Evolutionary conservation across 2,329 filamentous ascomycete species (phyloP).

Genomic region (Fusarium sp.): DNA sequence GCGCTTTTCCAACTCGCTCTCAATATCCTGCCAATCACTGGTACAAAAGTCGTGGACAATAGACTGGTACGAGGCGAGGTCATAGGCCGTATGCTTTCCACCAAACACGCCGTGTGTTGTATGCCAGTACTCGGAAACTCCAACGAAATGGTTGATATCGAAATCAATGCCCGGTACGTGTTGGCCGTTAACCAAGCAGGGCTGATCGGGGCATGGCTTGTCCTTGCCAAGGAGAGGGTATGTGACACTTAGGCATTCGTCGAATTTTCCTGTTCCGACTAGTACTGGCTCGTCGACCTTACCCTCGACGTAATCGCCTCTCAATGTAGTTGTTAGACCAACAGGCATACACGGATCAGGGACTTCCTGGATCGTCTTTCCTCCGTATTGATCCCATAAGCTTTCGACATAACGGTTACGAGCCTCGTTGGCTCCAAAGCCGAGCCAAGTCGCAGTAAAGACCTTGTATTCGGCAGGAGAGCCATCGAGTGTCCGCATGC

Average conservation of each 20-base stretch:
- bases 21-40: slow-evolving; percentile 83
- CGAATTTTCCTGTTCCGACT: slow-evolving; percentile 87
- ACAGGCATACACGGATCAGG: slow-evolving; percentile 92
- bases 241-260: slow-evolving; percentile 84
- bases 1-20: slow-evolving; percentile 70
- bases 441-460: slow-evolving; percentile 96
- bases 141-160: slow-evolving; percentile 96
- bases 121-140: slow-evolving; percentile 99
- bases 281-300: slow-evolving; percentile 64
- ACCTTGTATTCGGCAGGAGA: slow-evolving; percentile 83
- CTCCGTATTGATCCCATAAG: slow-evolving; percentile 74
- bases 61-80: slow-evolving; percentile 89
- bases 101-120: slow-evolving; percentile 95
- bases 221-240: slow-evolving; percentile 93
- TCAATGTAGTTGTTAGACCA: slow-evolving; percentile 78
- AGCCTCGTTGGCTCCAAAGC: slow-evolving; percentile 96
- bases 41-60: slow-evolving; percentile 88
- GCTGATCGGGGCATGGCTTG: slow-evolving; percentile 81
- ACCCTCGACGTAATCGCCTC: slow-evolving; percentile 68
- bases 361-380: slow-evolving; percentile 70
- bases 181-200: slow-evolving; percentile 90
- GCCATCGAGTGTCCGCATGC: slow-evolving; percentile 87
- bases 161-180: slow-evolving; percentile 98
- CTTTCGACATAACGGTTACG: slow-evolving; percentile 84
- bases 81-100: slow-evolving; percentile 84